phyloP scores from a whole-genome alignment of 148 eudicot species.

The Nyssa sinensis region DNA sequence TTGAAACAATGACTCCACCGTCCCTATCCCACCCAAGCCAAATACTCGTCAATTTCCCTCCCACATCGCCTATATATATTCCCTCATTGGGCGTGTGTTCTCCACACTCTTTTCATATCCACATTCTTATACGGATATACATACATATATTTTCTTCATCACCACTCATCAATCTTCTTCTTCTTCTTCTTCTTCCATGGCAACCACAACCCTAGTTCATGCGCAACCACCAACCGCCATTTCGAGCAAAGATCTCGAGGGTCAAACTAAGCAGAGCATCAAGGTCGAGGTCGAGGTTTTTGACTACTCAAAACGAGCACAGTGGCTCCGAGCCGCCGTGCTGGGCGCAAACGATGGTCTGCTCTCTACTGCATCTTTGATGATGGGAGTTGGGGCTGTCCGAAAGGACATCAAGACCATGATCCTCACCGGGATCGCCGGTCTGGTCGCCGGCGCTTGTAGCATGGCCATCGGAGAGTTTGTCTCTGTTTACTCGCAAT shows the following conservation, averaged over 20 bases:
- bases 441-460: conserved; percentile 52
- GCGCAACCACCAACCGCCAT: neutral
- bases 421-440: conserved; percentile 47
- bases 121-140: neutral
- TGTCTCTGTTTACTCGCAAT: conserved; percentile 62
- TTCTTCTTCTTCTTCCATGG: neutral
- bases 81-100: neutral
- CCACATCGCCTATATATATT: neutral
- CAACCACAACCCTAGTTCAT: neutral
- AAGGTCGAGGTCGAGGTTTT: conserved; percentile 12
- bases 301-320: conserved; percentile 34
- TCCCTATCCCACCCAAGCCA: neutral
- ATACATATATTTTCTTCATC: neutral
- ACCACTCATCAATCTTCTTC: neutral
- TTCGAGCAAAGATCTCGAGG: neutral
- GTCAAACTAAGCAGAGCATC: neutral
- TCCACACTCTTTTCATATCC: neutral
- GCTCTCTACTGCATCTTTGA: conserved; percentile 50
- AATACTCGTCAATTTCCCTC: neutral
- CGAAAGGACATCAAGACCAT: conserved; percentile 34
- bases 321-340: conserved; percentile 57
- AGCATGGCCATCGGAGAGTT: conserved; percentile 64
- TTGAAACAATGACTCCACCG: no score
- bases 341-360: conserved; percentile 66
- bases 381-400: conserved; percentile 60